Evolutionary conservation across 2,329 filamentous ascomycete species (phyloP).

Genomic region (Penicillium sclerotigenum): DNA sequence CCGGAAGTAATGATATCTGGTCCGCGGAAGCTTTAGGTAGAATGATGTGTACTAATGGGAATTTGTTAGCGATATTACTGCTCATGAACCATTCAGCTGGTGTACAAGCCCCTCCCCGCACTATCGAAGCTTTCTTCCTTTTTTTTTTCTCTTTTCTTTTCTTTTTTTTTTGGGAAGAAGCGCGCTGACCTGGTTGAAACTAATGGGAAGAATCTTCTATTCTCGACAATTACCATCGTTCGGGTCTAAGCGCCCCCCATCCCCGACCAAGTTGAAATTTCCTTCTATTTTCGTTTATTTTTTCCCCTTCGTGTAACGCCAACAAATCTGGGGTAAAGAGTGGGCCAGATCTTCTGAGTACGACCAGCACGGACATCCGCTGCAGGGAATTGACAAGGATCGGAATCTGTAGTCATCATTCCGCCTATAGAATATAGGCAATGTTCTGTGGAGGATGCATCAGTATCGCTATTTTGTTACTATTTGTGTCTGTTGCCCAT

Average conservation of each 20-base stretch:
- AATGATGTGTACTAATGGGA: neutral
- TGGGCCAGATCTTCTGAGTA: constrained; percentile 26
- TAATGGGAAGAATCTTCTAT: neutral
- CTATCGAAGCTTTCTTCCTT: neutral
- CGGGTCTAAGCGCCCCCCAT: constrained; percentile 5
- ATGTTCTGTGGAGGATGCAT: neutral
- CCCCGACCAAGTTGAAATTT: constrained; percentile 13
- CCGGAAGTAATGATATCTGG: neutral
- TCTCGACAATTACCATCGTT: neutral
- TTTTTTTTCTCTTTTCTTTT: neutral
- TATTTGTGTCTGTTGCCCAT: neutral
- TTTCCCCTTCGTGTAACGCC: constrained; percentile 13
- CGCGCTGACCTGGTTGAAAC: neutral
- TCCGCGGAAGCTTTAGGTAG: neutral
- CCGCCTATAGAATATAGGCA: neutral
- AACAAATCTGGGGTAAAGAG: constrained; percentile 27
- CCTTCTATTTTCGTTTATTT: neutral
- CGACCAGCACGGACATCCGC: constrained; percentile 28
- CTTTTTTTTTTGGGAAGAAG: neutral
- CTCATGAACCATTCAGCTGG: neutral
- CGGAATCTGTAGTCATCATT: constrained; percentile 9
- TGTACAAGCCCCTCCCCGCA: constrained; percentile 2
- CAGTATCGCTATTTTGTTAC: neutral
- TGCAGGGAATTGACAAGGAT: constrained; percentile 27
- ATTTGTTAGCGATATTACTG: neutral